Conservation (phyloP, 176 grass and related monocot genomes). For the Thinopyrum elongatum region DNA sequence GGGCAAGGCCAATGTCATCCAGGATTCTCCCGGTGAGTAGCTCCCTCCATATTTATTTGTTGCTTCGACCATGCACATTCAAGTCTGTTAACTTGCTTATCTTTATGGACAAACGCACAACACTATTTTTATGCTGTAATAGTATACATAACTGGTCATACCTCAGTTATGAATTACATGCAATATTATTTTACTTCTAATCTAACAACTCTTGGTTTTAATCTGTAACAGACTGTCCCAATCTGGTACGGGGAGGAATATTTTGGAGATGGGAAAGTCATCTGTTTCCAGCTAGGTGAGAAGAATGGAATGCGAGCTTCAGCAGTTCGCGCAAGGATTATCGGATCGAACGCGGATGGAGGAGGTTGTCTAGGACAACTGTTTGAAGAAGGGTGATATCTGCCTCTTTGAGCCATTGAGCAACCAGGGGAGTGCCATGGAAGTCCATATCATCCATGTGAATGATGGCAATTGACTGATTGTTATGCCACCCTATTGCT, state of each 20-base stretch:
- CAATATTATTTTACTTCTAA: too few relatives aligned
- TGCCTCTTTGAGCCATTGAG: not conserved
- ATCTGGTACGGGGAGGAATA: not conserved
- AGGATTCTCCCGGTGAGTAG: not conserved
- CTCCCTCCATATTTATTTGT: not conserved
- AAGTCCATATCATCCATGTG: not conserved
- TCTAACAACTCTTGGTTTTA: not conserved
- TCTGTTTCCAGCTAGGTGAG: not conserved
- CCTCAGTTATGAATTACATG: not conserved
- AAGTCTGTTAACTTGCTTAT: not conserved
- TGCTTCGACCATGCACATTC: not conserved
- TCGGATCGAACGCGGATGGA: not conserved
- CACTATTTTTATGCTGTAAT: not conserved
- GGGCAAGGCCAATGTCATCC: not conserved
- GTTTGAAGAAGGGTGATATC: not conserved
- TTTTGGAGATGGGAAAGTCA: not conserved
- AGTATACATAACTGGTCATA: not conserved
- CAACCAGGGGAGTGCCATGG: not conserved
- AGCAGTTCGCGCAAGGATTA: not conserved
- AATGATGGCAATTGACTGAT: not conserved
- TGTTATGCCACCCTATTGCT: too few relatives aligned
- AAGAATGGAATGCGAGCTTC: not conserved
- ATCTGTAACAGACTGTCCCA: not conserved
- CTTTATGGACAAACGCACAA: not conserved
- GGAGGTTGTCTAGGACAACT: not conserved